Conservation (phyloP, 805 yeast genomes). For the Pichia paraexigua region DNA sequence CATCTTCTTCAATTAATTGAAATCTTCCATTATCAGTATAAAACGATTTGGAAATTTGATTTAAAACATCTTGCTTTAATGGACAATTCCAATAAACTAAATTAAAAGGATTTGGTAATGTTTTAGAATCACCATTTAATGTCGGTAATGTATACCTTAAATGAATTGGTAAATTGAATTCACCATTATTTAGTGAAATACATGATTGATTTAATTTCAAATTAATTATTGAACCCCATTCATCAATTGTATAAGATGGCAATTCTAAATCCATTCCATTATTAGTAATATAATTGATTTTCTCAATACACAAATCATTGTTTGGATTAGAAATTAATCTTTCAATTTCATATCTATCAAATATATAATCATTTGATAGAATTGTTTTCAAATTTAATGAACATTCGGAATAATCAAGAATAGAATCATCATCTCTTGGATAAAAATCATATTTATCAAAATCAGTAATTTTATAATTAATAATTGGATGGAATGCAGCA, state of each 20-base stretch:
- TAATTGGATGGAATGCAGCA: conserved; percentile 22
- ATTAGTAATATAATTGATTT: conserved; percentile 13
- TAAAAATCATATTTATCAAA: background rate
- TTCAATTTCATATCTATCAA: conserved; percentile 24
- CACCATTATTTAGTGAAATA: conserved; percentile 7
- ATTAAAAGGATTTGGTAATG: conserved; percentile 14
- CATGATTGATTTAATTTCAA: conserved; percentile 14
- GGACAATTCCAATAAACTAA: conserved; percentile 24
- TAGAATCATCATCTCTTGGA: conserved; percentile 1
- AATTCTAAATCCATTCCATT: conserved; percentile 24
- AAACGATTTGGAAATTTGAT: background rate
- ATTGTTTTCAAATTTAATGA: conserved; percentile 18
- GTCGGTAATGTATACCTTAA: conserved; percentile 24
- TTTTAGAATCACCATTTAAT: conserved; percentile 1
- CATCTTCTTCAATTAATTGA: background rate
- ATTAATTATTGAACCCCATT: conserved; percentile 20
- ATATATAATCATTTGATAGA: conserved; percentile 20
- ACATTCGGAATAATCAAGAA: conserved; percentile 13
- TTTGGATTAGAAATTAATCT: background rate
- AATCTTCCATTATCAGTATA: conserved; percentile 1
- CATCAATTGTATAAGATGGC: conserved; percentile 22
- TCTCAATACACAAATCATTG: conserved; percentile 2
- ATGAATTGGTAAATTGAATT: conserved; percentile 27
- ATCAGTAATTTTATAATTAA: conserved; percentile 12
- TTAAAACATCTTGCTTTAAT: conserved; percentile 6